Evolutionary conservation across 2,329 filamentous ascomycete species (phyloP).

Genomic region (Colletotrichum liaoningense): DNA sequence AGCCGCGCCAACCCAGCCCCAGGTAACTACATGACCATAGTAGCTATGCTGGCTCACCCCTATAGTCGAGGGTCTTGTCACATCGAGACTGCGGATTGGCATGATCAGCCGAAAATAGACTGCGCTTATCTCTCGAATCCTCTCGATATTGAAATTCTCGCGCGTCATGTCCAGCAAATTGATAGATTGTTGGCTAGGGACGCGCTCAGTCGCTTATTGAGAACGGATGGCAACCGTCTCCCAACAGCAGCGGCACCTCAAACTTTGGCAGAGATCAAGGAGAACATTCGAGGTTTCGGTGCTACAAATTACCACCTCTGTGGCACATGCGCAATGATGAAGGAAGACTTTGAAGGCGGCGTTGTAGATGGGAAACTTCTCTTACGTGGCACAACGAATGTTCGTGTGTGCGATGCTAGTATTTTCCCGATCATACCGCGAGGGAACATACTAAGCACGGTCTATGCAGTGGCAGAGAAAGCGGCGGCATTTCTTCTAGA

Average conservation of each 20-base stretch:
- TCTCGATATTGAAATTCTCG: neutral
- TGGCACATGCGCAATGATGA: slow-evolving; percentile 33
- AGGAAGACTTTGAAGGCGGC: slow-evolving; percentile 11
- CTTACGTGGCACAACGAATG: slow-evolving; percentile 33
- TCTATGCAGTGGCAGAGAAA: slow-evolving; percentile 35
- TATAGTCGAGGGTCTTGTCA: neutral
- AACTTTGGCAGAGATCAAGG: neutral
- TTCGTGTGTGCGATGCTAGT: slow-evolving; percentile 36
- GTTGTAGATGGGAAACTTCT: slow-evolving; percentile 34
- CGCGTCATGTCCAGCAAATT: neutral
- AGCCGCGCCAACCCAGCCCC: neutral
- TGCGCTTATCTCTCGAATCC: neutral
- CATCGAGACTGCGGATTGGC: neutral
- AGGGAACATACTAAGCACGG: slow-evolving; percentile 32
- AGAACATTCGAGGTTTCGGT: neutral
- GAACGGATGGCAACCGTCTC: neutral
- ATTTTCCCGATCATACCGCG: slow-evolving; percentile 36
- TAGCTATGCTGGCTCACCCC: neutral
- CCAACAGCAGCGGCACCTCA: neutral
- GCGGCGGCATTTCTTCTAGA: neutral
- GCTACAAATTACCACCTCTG: slow-evolving; percentile 1
- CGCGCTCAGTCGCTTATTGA: neutral
- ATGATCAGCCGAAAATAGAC: neutral
- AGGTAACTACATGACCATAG: neutral
- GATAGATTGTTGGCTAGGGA: neutral